Evolutionary conservation across 192 early-diverging fungal species (phyloP).

Genomic region (Coemansia sp.): DNA sequence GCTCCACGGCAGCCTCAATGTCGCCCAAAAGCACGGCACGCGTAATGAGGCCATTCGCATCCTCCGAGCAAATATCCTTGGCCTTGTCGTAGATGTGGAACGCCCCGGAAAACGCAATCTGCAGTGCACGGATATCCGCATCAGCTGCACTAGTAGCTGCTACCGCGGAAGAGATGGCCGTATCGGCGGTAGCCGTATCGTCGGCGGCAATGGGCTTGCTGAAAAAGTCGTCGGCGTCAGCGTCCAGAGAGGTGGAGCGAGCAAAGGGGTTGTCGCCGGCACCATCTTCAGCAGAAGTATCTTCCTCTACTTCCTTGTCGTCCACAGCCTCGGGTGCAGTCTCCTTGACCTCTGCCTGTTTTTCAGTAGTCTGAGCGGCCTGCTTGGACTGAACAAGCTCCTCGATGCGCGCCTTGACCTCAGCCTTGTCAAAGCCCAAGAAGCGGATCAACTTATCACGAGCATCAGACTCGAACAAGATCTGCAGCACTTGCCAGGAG

Average conservation of each 20-base stretch:
- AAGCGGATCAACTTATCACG: conserved; percentile 78
- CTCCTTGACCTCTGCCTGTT: background rate
- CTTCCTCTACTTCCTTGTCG: conserved; percentile 3
- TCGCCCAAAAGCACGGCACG: conserved; percentile 84
- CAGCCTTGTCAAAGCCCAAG: conserved; percentile 80
- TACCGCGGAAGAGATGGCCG: too few relatives aligned
- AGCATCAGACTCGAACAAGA: conserved; percentile 74
- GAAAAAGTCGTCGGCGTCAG: conserved; percentile 53
- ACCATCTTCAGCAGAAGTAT: too few relatives aligned
- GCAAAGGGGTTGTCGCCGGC: conserved; percentile 31
- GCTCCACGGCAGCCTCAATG: conserved; percentile 84
- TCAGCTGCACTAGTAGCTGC: background rate
- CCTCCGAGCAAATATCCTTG: conserved; percentile 34
- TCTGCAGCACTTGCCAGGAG: conserved; percentile 77
- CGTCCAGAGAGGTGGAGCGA: conserved; percentile 17
- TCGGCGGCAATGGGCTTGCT: conserved; percentile 27
- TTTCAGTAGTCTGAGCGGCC: too few relatives aligned
- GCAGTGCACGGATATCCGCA: conserved; percentile 14
- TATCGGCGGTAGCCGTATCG: conserved; percentile 4
- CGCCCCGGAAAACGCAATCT: conserved; percentile 23
- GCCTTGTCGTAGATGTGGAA: conserved; percentile 39
- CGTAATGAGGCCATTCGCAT: conserved; percentile 73
- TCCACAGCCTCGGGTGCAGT: conserved; percentile 5
- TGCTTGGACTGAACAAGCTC: conserved; percentile 27
- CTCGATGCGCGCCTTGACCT: conserved; percentile 60